phyloP scores from a whole-genome alignment of 2,329 filamentous ascomycete species.

The Diplocarpon mali region DNA sequence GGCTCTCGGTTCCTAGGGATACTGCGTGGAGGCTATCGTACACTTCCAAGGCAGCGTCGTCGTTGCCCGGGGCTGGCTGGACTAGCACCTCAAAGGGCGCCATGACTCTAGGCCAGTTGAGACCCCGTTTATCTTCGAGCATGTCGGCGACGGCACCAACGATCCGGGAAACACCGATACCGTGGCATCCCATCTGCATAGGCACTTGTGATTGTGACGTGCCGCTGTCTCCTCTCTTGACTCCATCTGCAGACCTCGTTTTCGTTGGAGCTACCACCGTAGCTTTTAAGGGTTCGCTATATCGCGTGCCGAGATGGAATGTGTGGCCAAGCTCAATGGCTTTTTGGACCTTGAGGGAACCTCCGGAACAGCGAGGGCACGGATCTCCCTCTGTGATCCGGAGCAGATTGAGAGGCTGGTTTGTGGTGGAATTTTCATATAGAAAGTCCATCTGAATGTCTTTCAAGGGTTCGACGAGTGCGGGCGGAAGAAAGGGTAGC shows the following conservation, averaged over 20 bases:
- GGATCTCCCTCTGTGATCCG: slow-evolving; percentile 54
- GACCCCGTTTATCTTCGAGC: slow-evolving; percentile 56
- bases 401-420: slow-evolving; percentile 48
- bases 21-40: slow-evolving; percentile 45
- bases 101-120: slow-evolving; percentile 81
- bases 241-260: not conserved
- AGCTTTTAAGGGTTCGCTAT: slow-evolving; percentile 65
- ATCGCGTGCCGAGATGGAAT: slow-evolving; percentile 84
- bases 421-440: slow-evolving; percentile 27
- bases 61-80: slow-evolving; percentile 39
- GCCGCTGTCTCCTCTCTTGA: not conserved
- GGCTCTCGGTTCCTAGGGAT: not conserved
- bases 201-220: slow-evolving; percentile 30
- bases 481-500: slow-evolving; percentile 16
- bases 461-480: not conserved
- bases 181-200: slow-evolving; percentile 93
- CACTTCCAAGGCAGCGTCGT: slow-evolving; percentile 42
- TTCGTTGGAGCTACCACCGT: slow-evolving; percentile 37
- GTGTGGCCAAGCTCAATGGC: slow-evolving; percentile 92
- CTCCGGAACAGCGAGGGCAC: slow-evolving; percentile 60
- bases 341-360: slow-evolving; percentile 52
- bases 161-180: slow-evolving; percentile 85
- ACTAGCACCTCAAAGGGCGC: slow-evolving; percentile 74
- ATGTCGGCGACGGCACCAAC: slow-evolving; percentile 77
- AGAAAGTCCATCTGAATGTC: slow-evolving; percentile 15